Evolutionary conservation across 1,284 basidiomycete species (phyloP), one percentile per base, ranked within the genome.

Genomic region (Phellopilus nigrolimitatus): DNA sequence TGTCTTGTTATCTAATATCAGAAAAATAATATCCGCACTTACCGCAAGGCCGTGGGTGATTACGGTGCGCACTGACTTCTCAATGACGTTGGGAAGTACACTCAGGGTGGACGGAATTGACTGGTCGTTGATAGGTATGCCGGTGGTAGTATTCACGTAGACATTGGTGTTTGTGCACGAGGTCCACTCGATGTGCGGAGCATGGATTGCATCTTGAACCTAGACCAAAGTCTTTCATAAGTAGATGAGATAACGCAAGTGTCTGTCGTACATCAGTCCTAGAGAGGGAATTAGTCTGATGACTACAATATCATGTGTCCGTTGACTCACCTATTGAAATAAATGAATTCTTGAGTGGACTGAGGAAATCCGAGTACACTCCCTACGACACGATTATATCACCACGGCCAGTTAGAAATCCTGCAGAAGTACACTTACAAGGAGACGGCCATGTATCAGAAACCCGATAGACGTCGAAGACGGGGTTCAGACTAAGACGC

Each of bases 121-220:
- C 47, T 62, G 62, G 52, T 72, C 71, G 19, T 56, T 64, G 2
- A 62, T 65, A 0, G 60, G 57, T 3, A 59, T 49, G 3, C 64
- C 65, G 1, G 63, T 62, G 12, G 62, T 58, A 59, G 67, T 60
- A 51, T 76, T 68, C 56, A 75, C 67, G 56, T 77, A 81, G 4
- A 79, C 76, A 15, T 69, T 62, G 36, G 64, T 65, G 17, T 66
- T 57, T n/a, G 69, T 58, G 58, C 80, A 82, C 22, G 63, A 61
- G 12, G 64, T 61, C 79, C 80, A 83, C 27, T 61, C 62, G 52
- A 79, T 73, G 56, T 76, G 74, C 13, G 80, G 79, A 1, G 79
- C 80, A 56, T 82, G 79, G 36, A 82, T 77, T 0, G 76, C 78
- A 51, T 74, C 68, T 71, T 80, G 78, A 3, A 82, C 79, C 71